Evolutionary conservation across 208 protist genomes (phyloP), one percentile per base, ranked within the genome.

Genomic region (Trypanosoma brucei): DNA sequence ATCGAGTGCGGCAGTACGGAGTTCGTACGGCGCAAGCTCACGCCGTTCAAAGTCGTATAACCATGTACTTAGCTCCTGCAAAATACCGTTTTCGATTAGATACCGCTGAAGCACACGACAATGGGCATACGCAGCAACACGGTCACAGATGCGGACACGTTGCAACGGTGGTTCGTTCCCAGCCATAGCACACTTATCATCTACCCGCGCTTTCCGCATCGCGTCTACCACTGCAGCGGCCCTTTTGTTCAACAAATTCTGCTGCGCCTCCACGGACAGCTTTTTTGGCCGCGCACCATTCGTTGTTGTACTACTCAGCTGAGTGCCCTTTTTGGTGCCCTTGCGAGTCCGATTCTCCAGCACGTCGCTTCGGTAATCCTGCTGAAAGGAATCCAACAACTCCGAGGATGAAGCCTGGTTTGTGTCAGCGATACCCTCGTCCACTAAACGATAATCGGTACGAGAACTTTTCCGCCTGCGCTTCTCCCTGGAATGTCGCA

Each of bases 11-110:
- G 71, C 71, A 44, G 79, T 81, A 62, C 87, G 87, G 55, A 93
- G 70, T 51, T 91, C 83, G 56, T 79, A 81, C 40, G 87, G 76
- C 0, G 83, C 81, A 2, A 80, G 77, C 49, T 88, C 74, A 33
- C 62, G 59, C 35, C 70, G 74, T 31, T 60, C 57, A 57, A 88
- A 70, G 65, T 88, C 82, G 61, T 87, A 88, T 11, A 93, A 62
- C 84, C 87, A 93, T 49, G 80, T 76, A 62, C 87, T 87, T 6
- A 93, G 75, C 72, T 91, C 81, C 60, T 87, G 68, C 37, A 93
- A 71, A 34, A 93, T 76, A 39, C 87, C 87, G 1, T 68, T 77
- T 46, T 80, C 75, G 46, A 93, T 72, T 22, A 91, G 76, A 55
- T 72, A 75, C 0, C 69, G 71, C 14, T 66, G 63, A 31, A 92